phyloP scores from a whole-genome alignment of 371 early-diverging fungal species.

The Mucor lusitanicus region DNA sequence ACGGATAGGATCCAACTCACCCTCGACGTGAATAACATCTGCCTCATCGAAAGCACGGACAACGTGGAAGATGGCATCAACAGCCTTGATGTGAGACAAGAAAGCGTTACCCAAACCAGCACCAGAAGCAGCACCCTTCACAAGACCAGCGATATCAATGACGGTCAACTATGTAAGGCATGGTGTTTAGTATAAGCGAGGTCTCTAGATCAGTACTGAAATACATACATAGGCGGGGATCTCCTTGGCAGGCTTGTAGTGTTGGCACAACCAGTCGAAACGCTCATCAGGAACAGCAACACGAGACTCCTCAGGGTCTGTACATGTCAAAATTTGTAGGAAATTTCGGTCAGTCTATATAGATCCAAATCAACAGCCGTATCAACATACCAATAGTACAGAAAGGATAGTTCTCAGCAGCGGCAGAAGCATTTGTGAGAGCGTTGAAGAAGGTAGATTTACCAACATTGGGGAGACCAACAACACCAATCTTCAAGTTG shows the following conservation, averaged over 20 bases:
- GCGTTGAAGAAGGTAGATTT: constrained; percentile 98
- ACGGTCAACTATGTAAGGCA: constrained; percentile 70
- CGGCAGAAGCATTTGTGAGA: constrained; percentile 86
- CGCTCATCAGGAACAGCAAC: constrained; percentile 94
- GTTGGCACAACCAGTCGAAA: constrained; percentile 83
- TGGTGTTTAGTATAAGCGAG: too few relatives aligned
- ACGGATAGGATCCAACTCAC: constrained; percentile 91
- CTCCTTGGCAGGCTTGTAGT: constrained; percentile 69
- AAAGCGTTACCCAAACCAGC: constrained; percentile 98
- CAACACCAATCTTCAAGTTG: constrained; percentile 97
- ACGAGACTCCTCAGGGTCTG: constrained; percentile 94
- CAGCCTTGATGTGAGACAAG: constrained; percentile 94
- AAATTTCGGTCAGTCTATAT: not conserved
- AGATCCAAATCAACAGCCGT: not conserved
- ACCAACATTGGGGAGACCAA: constrained; percentile 98
- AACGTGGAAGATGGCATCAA: constrained; percentile 99
- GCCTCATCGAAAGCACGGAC: constrained; percentile 89
- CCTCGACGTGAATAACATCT: constrained; percentile 97
- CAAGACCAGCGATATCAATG: constrained; percentile 99
- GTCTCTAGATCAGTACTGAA: too few relatives aligned
- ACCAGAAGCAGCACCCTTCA: constrained; percentile 92
- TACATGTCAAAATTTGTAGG: constrained; percentile 2
- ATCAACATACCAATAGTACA: constrained; percentile 38
- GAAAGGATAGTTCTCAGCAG: constrained; percentile 84
- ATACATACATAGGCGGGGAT: constrained; percentile 68